Evolutionary conservation across 176 grass and related monocot genomes (phyloP).

Genomic region (Avena eriantha): DNA sequence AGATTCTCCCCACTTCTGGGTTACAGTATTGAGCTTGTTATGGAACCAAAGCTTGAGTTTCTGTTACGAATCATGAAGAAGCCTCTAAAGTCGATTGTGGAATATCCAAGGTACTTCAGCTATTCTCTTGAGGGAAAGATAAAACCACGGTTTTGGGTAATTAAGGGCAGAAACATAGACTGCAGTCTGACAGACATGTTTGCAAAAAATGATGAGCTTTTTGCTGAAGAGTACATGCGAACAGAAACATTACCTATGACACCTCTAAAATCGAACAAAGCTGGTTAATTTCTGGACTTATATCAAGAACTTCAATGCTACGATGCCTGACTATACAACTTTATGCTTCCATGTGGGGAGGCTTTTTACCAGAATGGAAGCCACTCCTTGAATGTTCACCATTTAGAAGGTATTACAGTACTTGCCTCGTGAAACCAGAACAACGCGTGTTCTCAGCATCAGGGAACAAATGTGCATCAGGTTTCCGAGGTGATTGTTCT

Average conservation of each 20-base stretch:
- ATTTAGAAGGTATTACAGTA: slow-evolving; percentile 30
- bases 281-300: slow-evolving; percentile 20
- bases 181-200: slow-evolving; percentile 80
- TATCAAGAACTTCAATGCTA: background rate
- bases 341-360: slow-evolving; percentile 21
- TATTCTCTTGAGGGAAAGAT: slow-evolving; percentile 79
- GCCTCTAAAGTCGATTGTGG: slow-evolving; percentile 64
- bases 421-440: background rate
- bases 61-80: slow-evolving; percentile 74
- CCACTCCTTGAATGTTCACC: background rate
- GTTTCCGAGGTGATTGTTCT: background rate
- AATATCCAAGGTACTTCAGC: slow-evolving; percentile 83
- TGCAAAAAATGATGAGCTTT: slow-evolving; percentile 67
- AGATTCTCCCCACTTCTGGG: slow-evolving; percentile 80
- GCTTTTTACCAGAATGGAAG: slow-evolving; percentile 6
- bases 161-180: slow-evolving; percentile 56
- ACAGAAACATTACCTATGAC: slow-evolving; percentile 49
- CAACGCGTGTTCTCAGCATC: background rate
- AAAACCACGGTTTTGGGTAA: slow-evolving; percentile 63
- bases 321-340: background rate
- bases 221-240: slow-evolving; percentile 73
- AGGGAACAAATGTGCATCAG: background rate
- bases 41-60: slow-evolving; percentile 82
- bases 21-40: slow-evolving; percentile 69
- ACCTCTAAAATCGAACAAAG: slow-evolving; percentile 41